Conservation (phyloP, 148 eudicot species). For the Fallopia convolvulus region DNA sequence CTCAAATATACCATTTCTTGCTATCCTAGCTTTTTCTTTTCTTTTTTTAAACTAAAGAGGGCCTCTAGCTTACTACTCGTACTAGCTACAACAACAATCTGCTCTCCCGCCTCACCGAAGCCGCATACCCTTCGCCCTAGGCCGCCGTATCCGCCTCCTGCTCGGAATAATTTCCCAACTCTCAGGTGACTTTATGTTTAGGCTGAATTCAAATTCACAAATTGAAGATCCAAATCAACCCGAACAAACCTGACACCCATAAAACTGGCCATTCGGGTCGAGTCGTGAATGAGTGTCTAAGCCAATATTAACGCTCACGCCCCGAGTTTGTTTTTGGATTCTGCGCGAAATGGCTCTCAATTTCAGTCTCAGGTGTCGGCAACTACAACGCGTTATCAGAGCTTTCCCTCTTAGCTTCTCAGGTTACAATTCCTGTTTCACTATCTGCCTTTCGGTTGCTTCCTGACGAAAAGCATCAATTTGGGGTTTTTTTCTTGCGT, state of each 20-base stretch:
- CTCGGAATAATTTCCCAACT: neutral
- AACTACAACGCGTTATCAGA: neutral
- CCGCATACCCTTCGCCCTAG: no score
- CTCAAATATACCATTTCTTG: no score
- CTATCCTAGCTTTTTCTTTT: no score
- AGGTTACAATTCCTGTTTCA: neutral
- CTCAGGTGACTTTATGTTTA: neutral
- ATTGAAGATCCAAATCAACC: neutral
- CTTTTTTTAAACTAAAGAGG: no score
- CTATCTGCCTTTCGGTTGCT: neutral
- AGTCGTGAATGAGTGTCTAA: neutral
- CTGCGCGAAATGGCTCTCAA: conserved; percentile 12
- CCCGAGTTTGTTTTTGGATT: neutral
- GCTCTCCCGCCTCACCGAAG: neutral
- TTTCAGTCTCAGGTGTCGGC: conserved; percentile 4
- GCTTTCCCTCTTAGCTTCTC: conserved; percentile 5
- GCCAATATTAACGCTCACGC: neutral
- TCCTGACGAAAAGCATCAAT: neutral
- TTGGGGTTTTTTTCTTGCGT: neutral
- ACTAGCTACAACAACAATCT: no score
- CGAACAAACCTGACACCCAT: neutral
- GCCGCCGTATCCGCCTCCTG: neutral
- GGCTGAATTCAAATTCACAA: neutral
- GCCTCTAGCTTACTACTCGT: no score
- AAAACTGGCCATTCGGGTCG: neutral